Base-by-base conservation (phyloP, 208 protist species). In the Porcisia deanei region DNA sequence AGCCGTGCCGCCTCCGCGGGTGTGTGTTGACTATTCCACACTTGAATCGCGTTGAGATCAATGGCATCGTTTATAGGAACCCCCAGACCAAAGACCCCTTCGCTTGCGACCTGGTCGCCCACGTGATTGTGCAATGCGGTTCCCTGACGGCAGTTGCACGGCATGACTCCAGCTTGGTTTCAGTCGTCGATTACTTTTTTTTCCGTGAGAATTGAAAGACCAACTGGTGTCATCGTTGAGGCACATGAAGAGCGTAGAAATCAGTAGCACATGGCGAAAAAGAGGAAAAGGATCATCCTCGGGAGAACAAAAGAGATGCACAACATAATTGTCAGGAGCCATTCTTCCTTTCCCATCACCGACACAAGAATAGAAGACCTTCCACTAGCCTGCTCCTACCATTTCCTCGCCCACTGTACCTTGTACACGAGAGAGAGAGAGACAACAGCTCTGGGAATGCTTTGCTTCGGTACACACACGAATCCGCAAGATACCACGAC, bases 111-210 rank as follows among this genome's bases (percentile, higher is more conserved):
- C 5, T 77, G 86, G 69, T 97, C 93, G 39, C 75, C 85, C 3
- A 97, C 59, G 68, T 97, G 93, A 67, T 93, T 89, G 70, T 97
- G 93, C 14, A 88, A 76, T 22, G 91, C 93, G 9, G 83, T 88
- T 37, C 86, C 86, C 59, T 90, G 83, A 12, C 93, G 80, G 63
- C 93, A 97, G 66, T 95, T 97, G 79, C 93, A 97, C 16, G 91
- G 93, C 93, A 97, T 96, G 43, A 22, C 52, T 66, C 61, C 2
- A 7, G 6, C 12, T n/a, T 39, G 22, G 14, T 72, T 1, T 2
- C 10, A 41, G 10, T 1, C 25, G 52, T 57, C 14, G 9, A 1
- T 20, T 1, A 9, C 10, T 45, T 7, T 53, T 49, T 12, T 18
- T 68, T 60, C 25, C 7, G n/a, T 16, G 6, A 1, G 12, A 30